Evolutionary conservation across 345 rosid species (phyloP).

Genomic region (Gossypium turneri): DNA sequence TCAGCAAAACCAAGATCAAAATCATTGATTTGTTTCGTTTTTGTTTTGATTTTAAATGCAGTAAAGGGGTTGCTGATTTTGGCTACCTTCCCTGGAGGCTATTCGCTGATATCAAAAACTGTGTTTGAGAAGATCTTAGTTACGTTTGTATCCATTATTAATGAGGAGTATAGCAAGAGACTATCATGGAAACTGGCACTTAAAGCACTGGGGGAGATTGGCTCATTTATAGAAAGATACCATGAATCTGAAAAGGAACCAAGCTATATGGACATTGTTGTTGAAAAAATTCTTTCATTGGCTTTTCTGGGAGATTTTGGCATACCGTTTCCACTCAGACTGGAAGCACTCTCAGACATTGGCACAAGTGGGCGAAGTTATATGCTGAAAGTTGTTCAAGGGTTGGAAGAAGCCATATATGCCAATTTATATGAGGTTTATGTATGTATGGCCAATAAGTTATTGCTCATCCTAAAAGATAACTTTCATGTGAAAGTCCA

Average conservation of each 20-base stretch:
- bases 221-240: slow-evolving; percentile 50
- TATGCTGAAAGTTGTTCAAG: slow-evolving; percentile 56
- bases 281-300: slow-evolving; percentile 49
- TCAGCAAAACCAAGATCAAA: not conserved
- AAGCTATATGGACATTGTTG: slow-evolving; percentile 56
- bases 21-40: slow-evolving; percentile 12
- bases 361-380: slow-evolving; percentile 49
- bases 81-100: slow-evolving; percentile 54
- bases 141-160: slow-evolving; percentile 49
- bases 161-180: slow-evolving; percentile 36
- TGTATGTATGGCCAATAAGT: slow-evolving; percentile 45
- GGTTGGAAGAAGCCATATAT: slow-evolving; percentile 56
- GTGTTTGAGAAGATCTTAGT: slow-evolving; percentile 62
- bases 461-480: slow-evolving; percentile 2
- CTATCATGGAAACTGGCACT: slow-evolving; percentile 60
- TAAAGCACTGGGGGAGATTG: slow-evolving; percentile 67
- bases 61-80: slow-evolving; percentile 81
- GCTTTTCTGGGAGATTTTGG: slow-evolving; percentile 39
- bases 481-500: slow-evolving; percentile 9
- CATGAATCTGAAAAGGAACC: slow-evolving; percentile 48
- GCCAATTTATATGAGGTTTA: slow-evolving; percentile 50
- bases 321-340: slow-evolving; percentile 49
- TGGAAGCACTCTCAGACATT: slow-evolving; percentile 61
- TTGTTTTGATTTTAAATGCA: slow-evolving; percentile 34
- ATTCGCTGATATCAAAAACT: slow-evolving; percentile 41